phyloP scores from a whole-genome alignment of 441 rosid genomes.

The Sinapis alba region DNA sequence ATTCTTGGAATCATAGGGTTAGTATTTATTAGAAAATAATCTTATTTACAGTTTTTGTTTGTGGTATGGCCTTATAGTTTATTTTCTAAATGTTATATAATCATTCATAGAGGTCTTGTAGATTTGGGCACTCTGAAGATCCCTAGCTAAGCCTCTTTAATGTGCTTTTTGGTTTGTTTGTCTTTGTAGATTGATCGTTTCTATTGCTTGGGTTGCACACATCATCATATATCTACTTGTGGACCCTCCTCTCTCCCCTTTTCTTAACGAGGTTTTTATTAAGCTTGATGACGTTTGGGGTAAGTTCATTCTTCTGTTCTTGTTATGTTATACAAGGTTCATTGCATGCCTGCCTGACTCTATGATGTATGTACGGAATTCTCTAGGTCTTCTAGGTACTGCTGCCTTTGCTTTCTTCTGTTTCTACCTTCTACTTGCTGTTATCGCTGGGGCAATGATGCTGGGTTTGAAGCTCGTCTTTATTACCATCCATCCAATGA shows the following conservation, averaged over 20 bases:
- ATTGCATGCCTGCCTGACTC: constrained; percentile 22
- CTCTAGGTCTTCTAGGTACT: constrained; percentile 95
- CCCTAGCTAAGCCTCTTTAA: constrained; percentile 9
- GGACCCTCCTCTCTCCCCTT: constrained; percentile 90
- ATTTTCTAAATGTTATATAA: neutral
- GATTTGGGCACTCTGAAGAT: neutral
- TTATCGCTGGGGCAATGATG: constrained; percentile 99
- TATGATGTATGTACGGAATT: constrained; percentile 12
- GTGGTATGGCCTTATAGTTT: neutral
- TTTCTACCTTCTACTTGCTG: constrained; percentile 97
- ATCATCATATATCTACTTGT: constrained; percentile 85
- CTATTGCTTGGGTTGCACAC: constrained; percentile 97
- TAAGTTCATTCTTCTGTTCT: constrained; percentile 40
- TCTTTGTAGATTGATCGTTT: constrained; percentile 79
- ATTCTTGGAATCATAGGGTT: constrained; percentile 92
- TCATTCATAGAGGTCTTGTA: neutral
- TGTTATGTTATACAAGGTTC: neutral
- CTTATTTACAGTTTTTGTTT: neutral
- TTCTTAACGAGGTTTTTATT: constrained; percentile 95
- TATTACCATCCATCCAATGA: constrained; percentile 98
- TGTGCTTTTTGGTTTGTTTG: neutral
- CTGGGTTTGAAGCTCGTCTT: constrained; percentile 93
- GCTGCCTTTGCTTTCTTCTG: constrained; percentile 99
- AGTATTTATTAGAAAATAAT: constrained; percentile 34
- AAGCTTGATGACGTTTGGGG: constrained; percentile 99